A percentile compares a stretch with the other conserved stretches of the same genome.
phyloP scores from a whole-genome alignment of 2,329 filamentous ascomycete genomes.

The Hymenoscyphus albidus region DNA sequence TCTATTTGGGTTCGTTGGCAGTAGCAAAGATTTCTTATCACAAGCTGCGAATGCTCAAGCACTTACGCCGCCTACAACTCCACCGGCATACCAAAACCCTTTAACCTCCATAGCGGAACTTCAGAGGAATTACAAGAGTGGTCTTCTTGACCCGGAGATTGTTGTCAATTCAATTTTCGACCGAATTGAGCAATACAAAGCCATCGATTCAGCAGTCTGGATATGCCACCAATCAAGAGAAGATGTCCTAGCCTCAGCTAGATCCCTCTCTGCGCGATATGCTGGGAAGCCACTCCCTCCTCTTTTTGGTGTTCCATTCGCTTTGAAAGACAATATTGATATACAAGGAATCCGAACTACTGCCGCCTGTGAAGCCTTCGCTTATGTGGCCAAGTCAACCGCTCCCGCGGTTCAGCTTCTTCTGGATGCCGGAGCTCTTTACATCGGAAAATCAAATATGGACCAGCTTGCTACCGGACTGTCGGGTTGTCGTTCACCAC shows the following conservation, averaged over 20 bases:
- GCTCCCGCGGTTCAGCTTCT: constrained; percentile 46
- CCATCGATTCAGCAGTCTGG: constrained; percentile 48
- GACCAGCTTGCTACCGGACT: constrained; percentile 62
- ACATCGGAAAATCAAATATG: constrained; percentile 55
- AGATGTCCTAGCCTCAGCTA: constrained; percentile 40
- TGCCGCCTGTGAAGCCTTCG: constrained; percentile 46
- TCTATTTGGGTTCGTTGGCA: constrained; percentile 46
- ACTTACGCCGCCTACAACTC: constrained; percentile 26
- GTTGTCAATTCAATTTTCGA: constrained; percentile 44
- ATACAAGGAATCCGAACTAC: constrained; percentile 49
- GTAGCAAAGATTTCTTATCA: constrained; percentile 40
- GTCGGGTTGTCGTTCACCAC: constrained; percentile 55
- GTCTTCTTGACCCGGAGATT: constrained; percentile 40
- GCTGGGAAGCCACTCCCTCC: constrained; percentile 44
- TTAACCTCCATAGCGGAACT: constrained; percentile 39
- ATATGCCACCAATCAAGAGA: constrained; percentile 42
- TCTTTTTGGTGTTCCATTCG: constrained; percentile 54
- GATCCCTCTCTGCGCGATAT: constrained; percentile 40
- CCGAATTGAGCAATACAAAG: constrained; percentile 46
- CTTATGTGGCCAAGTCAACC: constrained; percentile 44
- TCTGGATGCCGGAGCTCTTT: constrained; percentile 49
- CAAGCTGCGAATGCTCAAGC: constrained; percentile 25
- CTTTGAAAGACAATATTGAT: constrained; percentile 55
- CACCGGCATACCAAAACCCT: constrained; percentile 21
- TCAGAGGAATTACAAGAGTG: constrained; percentile 41